phyloP scores from a whole-genome alignment of 2,329 filamentous ascomycete genomes.

The Decorospora gaudefroyi region DNA sequence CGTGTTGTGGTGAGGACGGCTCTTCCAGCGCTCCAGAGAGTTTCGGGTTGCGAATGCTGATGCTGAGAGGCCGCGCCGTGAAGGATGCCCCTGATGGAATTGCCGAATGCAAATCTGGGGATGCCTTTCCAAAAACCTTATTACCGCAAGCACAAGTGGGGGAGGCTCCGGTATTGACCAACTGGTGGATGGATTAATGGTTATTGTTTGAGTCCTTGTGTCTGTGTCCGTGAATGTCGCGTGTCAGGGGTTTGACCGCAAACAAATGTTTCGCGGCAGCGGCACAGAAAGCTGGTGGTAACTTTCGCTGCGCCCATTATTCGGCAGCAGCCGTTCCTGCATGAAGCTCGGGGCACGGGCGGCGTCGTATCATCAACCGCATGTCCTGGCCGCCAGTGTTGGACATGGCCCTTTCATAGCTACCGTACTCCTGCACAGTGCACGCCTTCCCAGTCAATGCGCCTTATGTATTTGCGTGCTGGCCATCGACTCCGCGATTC shows the following conservation, averaged over 20 bases:
- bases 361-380: slow-evolving; percentile 15
- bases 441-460: slow-evolving; percentile 6
- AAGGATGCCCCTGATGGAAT: slow-evolving; percentile 21
- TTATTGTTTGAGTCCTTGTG: slow-evolving; percentile 4
- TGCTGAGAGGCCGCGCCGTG: slow-evolving; percentile 12
- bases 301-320: slow-evolving; percentile 7
- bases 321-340: slow-evolving; percentile 23
- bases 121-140: slow-evolving; percentile 9
- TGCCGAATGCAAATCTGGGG: slow-evolving; percentile 17
- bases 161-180: slow-evolving; percentile 10
- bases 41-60: background rate
- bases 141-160: slow-evolving; percentile 16
- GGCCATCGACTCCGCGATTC: background rate
- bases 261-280: slow-evolving; percentile 7
- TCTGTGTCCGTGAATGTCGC: slow-evolving; percentile 1
- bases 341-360: slow-evolving; percentile 19
- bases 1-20: slow-evolving; percentile 1
- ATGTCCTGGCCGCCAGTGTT: slow-evolving; percentile 10
- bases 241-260: slow-evolving; percentile 2
- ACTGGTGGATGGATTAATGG: background rate
- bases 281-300: slow-evolving; percentile 7
- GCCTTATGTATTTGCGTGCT: background rate
- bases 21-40: slow-evolving; percentile 4
- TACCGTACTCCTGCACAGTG: background rate
- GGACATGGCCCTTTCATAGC: slow-evolving; percentile 6